Percentiles rank a stretch among this genome's conserved stretches.
Evolutionary conservation across 78 protist genomes (phyloP).

Genomic region (Dictyostelium firmibasis): DNA sequence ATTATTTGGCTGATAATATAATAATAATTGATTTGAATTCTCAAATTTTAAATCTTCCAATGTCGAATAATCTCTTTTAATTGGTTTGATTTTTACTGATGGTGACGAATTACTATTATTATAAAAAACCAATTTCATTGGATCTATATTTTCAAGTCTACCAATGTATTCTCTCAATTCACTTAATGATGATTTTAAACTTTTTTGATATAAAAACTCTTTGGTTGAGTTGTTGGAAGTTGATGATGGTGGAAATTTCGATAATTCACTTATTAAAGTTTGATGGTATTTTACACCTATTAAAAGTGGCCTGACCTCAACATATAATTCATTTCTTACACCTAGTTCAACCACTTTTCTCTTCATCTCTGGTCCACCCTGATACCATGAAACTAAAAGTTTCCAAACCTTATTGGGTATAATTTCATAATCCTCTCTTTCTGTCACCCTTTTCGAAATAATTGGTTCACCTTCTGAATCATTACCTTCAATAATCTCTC

Average conservation of each 20-base stretch:
- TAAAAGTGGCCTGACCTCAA: constrained; percentile 45
- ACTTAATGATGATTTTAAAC: constrained; percentile 12
- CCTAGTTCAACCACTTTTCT: constrained; percentile 61
- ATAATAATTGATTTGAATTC: background rate
- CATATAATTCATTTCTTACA: constrained; percentile 28
- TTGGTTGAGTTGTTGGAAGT: background rate
- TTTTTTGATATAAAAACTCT: constrained; percentile 32
- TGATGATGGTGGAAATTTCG: background rate
- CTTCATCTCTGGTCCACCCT: constrained; percentile 74
- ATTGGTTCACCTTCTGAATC: constrained; percentile 49
- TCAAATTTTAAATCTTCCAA: constrained; percentile 69
- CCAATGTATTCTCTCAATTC: constrained; percentile 40
- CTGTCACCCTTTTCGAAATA: background rate
- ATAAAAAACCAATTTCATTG: background rate
- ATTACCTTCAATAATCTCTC: constrained; percentile 42
- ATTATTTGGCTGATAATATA: background rate
- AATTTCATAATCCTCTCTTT: constrained; percentile 50
- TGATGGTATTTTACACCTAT: background rate
- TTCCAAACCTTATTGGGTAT: constrained; percentile 39
- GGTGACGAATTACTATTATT: background rate
- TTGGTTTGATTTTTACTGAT: background rate
- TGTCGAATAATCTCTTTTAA: constrained; percentile 1
- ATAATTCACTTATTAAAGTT: background rate
- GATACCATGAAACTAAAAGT: constrained; percentile 40
- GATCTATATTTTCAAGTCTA: constrained; percentile 9